phyloP scores from a whole-genome alignment of 306 rosid genomes.

The Medicago ruthenica region DNA sequence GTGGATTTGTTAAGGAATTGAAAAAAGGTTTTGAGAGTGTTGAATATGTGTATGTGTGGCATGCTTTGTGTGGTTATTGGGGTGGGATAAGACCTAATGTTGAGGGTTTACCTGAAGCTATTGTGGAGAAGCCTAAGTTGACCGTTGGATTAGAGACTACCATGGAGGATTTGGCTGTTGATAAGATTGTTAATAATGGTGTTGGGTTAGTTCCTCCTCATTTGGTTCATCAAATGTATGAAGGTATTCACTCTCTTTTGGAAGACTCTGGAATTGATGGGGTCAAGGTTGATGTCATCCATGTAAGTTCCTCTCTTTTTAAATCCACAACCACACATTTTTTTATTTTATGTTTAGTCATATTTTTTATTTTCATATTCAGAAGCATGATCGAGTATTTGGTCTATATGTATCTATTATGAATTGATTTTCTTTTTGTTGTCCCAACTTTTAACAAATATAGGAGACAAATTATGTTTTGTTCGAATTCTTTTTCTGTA shows the following conservation, averaged over 20 bases:
- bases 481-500: not conserved
- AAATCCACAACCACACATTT: not conserved
- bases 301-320: conserved; percentile 59
- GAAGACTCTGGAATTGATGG: conserved; percentile 81
- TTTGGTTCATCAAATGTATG: conserved; percentile 65
- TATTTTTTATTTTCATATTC: not conserved
- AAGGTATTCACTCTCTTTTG: conserved; percentile 81
- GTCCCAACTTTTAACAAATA: not conserved
- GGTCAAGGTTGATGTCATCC: conserved; percentile 93
- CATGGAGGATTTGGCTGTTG: conserved; percentile 93
- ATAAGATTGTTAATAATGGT: conserved; percentile 73
- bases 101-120: conserved; percentile 62
- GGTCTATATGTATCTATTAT: no score
- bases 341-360: not conserved
- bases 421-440: not conserved
- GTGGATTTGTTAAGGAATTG: conserved; percentile 69
- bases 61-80: conserved; percentile 94
- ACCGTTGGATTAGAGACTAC: conserved; percentile 67
- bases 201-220: conserved; percentile 84
- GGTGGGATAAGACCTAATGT: conserved; percentile 84
- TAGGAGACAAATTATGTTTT: not conserved
- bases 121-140: conserved; percentile 55
- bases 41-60: conserved; percentile 92
- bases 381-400: no score
- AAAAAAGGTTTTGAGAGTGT: conserved; percentile 71